Evolutionary conservation across 371 early-diverging fungal species (phyloP).

Genomic region (Thermomucor indicae-seudaticae): DNA sequence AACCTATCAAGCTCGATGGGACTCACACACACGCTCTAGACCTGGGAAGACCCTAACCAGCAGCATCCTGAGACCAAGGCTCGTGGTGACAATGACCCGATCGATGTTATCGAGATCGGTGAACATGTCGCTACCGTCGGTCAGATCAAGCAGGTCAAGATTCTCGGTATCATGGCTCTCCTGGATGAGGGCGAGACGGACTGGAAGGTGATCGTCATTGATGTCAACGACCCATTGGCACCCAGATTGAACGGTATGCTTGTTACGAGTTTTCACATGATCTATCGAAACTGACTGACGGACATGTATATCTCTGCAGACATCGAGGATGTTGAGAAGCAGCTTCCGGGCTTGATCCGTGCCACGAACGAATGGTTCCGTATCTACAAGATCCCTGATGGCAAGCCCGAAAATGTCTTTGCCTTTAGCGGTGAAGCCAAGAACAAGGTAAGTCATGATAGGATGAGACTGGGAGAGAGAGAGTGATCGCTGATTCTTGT

Average conservation of each 20-base stretch:
- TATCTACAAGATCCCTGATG: conserved; percentile 97
- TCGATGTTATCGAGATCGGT: conserved; percentile 89
- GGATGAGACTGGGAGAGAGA: background rate
- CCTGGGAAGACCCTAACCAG: conserved; percentile 94
- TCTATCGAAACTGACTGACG: background rate
- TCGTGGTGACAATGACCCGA: conserved; percentile 94
- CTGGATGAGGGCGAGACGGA: conserved; percentile 97
- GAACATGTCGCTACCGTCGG: conserved; percentile 30
- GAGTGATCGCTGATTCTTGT: background rate
- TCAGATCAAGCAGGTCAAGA: conserved; percentile 86
- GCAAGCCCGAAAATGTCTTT: conserved; percentile 94
- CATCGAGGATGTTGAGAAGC: conserved; percentile 92
- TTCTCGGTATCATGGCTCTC: conserved; percentile 91
- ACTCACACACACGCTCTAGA: no score
- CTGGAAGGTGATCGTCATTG: conserved; percentile 97
- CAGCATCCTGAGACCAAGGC: conserved; percentile 76
- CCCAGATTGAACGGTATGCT: conserved; percentile 69
- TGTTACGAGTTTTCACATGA: background rate
- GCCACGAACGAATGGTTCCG: conserved; percentile 97
- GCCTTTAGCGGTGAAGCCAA: conserved; percentile 95
- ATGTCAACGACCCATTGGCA: conserved; percentile 85
- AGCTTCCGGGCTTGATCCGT: conserved; percentile 88
- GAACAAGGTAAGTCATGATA: conserved; percentile 56
- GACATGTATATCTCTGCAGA: conserved; percentile 34
- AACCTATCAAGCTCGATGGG: no score